Base-by-base conservation (phyloP, 2,329 filamentous ascomycete genomes). In the Cytospora schulzeri region DNA sequence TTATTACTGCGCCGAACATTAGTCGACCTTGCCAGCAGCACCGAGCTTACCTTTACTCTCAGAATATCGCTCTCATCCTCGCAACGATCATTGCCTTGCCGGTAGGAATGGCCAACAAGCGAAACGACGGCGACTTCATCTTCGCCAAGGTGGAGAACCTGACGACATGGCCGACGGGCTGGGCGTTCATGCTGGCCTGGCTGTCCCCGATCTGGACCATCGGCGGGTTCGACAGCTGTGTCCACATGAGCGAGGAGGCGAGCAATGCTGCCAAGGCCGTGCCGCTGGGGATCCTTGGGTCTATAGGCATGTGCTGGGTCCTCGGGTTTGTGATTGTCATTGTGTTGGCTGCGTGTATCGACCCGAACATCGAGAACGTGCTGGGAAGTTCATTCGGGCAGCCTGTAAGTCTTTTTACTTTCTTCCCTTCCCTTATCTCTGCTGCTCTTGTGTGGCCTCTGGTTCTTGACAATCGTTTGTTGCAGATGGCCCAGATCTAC, bases 151-250 rank as follows among this genome's bases (percentile, higher is more conserved):
- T 81, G 1, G 80, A 83, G 19, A 88, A 88, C 68, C 73, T 84
- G 2, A 86, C 84, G 0, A 81, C 80, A 0, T 88, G 86, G 83
- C 82, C 83, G 4, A 78, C 77, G 0, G 82, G 83, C 0, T 85
- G 83, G 81, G 76, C 82, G 0, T 88, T 88, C 68, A 85, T 88
- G 76, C 74, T 88, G 2, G 76, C 83, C 0, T 88, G 85, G 83
- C 76, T 88, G 24, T 80, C 78, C 33, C 86, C 86, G 0, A 88
- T 89, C 66, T 89, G 86, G 86, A 85, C 84, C 0, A 83, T 83
- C 45, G 78, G 78, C n/a, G 80, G 78, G 1, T 87, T 87, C 66
- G 84, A 87, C 69, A 81, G 79, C 2, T 86, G 83, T 62, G 83
- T 84, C 9, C 52, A 63, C 45, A 69, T 88, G 78, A 82, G 80